Conservation (phyloP, 768 basidiomycete species). For the Xerocomellus chrysenteron region DNA sequence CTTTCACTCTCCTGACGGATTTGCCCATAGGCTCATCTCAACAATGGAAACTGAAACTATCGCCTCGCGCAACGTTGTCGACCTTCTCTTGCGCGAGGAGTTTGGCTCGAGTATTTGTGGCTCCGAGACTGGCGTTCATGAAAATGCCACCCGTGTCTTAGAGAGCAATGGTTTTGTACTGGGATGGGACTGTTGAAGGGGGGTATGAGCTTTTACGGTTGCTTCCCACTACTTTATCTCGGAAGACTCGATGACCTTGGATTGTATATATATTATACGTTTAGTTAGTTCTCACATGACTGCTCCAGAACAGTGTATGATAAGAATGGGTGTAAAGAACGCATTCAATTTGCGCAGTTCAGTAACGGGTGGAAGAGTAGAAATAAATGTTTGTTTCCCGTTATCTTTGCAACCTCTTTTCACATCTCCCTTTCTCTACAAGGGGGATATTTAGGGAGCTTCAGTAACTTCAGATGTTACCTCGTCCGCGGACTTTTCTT, state of each 20-base stretch:
- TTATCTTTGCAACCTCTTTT: not conserved
- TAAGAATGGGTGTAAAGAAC: not conserved
- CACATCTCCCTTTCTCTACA: not conserved
- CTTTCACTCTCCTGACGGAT: not conserved
- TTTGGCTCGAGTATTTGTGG: constrained; percentile 74
- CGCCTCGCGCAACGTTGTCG: constrained; percentile 79
- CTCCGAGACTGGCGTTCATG: constrained; percentile 12
- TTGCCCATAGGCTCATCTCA: constrained; percentile 61
- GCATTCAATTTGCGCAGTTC: not conserved
- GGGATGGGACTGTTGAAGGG: constrained; percentile 71
- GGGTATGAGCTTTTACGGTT: not conserved
- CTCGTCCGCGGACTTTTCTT: constrained; percentile 13
- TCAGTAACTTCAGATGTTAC: not conserved
- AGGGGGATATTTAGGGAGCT: not conserved
- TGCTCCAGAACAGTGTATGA: not conserved
- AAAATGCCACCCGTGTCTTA: constrained; percentile 10
- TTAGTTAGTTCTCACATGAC: not conserved
- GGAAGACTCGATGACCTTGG: not conserved
- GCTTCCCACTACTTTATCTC: not conserved
- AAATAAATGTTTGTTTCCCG: not conserved
- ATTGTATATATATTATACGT: not conserved
- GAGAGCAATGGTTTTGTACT: constrained; percentile 49
- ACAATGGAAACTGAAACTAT: constrained; percentile 96
- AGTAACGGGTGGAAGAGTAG: not conserved
- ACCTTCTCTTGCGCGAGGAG: constrained; percentile 70